phyloP scores from a whole-genome alignment of 2,329 filamentous ascomycete genomes.

The Clarireedia hainanense region DNA sequence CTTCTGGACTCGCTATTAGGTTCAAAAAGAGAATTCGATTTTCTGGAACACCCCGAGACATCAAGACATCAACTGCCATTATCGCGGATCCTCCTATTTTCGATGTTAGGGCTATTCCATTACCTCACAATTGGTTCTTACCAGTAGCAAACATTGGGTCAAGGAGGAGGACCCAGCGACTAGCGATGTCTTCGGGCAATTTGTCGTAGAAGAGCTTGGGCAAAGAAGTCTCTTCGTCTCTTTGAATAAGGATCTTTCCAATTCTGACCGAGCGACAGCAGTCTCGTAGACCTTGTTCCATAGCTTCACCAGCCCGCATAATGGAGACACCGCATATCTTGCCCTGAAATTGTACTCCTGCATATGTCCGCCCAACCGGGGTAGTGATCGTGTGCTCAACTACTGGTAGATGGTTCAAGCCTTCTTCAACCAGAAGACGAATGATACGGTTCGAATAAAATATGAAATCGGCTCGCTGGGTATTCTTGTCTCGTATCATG shows the following conservation, averaged over 20 bases:
- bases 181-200: constrained; percentile 84
- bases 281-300: constrained; percentile 94
- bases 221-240: constrained; percentile 88
- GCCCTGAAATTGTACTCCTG: constrained; percentile 89
- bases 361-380: constrained; percentile 79
- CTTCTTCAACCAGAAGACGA: constrained; percentile 90
- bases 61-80: constrained; percentile 93
- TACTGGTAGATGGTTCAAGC: constrained; percentile 90
- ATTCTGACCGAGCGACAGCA: constrained; percentile 97
- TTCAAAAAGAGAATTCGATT: constrained; percentile 95
- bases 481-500: constrained; percentile 90
- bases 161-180: constrained; percentile 85
- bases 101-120: background rate
- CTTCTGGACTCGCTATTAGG: constrained; percentile 92
- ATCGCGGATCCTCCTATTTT: constrained; percentile 81
- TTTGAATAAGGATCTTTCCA: constrained; percentile 95
- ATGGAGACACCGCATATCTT: constrained; percentile 99
- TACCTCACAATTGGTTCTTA: constrained; percentile 33
- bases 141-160: constrained; percentile 99
- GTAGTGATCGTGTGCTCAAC: constrained; percentile 85
- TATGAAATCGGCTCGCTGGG: constrained; percentile 91
- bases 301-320: constrained; percentile 95
- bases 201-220: constrained; percentile 98
- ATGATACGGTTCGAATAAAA: constrained; percentile 99
- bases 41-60: constrained; percentile 83